Percentiles rank a stretch among this genome's conserved stretches.
Evolutionary conservation across 208 protist species (phyloP).

Genomic region (Vickermania ingenoplastis): DNA sequence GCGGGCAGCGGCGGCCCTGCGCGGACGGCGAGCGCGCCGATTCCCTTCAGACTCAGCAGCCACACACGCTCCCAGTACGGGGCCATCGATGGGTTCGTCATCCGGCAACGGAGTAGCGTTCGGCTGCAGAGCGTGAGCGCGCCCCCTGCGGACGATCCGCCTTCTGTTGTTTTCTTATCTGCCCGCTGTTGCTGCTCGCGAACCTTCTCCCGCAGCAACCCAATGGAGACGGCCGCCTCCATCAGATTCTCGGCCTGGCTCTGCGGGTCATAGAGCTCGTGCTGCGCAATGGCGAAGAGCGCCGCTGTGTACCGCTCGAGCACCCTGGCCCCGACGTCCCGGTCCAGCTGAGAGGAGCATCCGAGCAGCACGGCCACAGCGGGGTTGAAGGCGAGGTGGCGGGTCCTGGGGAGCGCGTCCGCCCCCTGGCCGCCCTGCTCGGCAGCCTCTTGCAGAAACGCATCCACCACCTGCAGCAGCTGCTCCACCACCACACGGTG

Average conservation of each 20-base stretch:
- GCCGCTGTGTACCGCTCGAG: not conserved
- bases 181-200: not conserved
- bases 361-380: not conserved
- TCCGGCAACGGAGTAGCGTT: conserved; percentile 11
- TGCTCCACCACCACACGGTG: not conserved
- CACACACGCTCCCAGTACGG: conserved; percentile 26
- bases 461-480: not conserved
- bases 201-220: not conserved
- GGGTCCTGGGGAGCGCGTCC: not conserved
- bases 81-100: not conserved
- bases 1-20: conserved; percentile 18
- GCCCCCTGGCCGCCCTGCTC: not conserved
- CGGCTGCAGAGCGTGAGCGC: conserved; percentile 18
- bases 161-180: not conserved
- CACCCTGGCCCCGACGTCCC: not conserved
- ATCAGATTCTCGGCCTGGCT: not conserved
- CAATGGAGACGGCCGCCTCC: not conserved
- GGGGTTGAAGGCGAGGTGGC: not conserved
- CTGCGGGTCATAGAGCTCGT: not conserved
- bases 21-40: conserved; percentile 35
- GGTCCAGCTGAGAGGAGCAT: not conserved
- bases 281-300: not conserved
- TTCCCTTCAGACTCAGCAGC: conserved; percentile 30
- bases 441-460: not conserved
- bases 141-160: not conserved